Percentiles rank a stretch among this genome's conserved stretches.
Conservation (phyloP, 225 moss, liverwort and hornwort genomes). For the Antitrichia curtipendula region DNA sequence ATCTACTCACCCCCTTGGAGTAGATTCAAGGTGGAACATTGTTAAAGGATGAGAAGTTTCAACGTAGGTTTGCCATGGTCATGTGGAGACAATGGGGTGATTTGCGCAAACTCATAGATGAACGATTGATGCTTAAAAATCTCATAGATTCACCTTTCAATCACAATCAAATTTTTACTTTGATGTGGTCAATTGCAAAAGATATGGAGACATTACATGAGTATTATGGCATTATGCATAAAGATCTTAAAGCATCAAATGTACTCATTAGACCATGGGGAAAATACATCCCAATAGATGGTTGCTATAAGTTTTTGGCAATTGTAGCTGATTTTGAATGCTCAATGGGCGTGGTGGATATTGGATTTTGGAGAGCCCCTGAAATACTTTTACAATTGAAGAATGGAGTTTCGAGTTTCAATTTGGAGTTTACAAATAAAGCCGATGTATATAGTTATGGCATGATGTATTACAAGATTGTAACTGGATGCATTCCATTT, state of each 20-base stretch:
- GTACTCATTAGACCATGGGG: not conserved
- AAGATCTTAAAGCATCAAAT: not conserved
- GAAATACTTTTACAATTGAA: not conserved
- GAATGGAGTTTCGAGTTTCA: not conserved
- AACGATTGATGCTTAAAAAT: not conserved
- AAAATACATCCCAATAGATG: not conserved
- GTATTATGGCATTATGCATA: not conserved
- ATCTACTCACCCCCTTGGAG: not conserved
- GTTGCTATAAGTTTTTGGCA: not conserved
- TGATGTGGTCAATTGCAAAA: not conserved
- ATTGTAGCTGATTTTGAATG: not conserved
- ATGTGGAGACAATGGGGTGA: not conserved
- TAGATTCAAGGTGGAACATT: not conserved
- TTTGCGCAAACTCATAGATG: not conserved
- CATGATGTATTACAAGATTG: not conserved
- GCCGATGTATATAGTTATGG: not conserved
- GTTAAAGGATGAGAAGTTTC: not conserved
- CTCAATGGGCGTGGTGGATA: accelerated
- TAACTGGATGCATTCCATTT: not conserved
- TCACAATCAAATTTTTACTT: not conserved
- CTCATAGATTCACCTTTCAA: not conserved
- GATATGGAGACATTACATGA: not conserved
- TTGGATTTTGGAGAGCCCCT: accelerated
- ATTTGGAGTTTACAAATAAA: not conserved
- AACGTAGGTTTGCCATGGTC: not conserved